A percentile compares a stretch with the other conserved stretches of the same genome.
phyloP scores from a whole-genome alignment of 2,329 filamentous ascomycete genomes.

The Apiospora marii region DNA sequence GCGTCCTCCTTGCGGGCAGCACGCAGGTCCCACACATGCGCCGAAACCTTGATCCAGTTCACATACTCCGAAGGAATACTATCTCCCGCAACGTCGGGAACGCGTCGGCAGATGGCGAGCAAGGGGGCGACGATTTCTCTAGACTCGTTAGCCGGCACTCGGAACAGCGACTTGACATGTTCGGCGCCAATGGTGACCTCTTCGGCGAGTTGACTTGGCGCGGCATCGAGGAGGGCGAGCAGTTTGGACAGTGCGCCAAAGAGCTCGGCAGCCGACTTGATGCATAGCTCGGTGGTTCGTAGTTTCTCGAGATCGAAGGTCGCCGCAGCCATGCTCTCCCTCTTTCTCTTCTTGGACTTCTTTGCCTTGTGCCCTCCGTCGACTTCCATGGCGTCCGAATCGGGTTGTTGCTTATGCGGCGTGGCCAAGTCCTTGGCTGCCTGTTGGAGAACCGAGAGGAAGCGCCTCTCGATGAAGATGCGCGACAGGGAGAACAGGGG shows the following conservation, averaged over 20 bases:
- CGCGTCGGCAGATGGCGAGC: slow-evolving; percentile 53
- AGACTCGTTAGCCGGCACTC: slow-evolving; percentile 55
- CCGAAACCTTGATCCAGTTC: slow-evolving; percentile 56
- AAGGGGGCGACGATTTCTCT: slow-evolving; percentile 55
- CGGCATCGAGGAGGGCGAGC: slow-evolving; percentile 52
- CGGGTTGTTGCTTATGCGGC: slow-evolving; percentile 33
- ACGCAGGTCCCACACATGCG: slow-evolving; percentile 61
- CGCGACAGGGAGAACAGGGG: slow-evolving; percentile 74
- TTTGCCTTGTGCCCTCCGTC: slow-evolving; percentile 40
- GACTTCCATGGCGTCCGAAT: neutral
- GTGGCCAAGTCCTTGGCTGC: slow-evolving; percentile 66
- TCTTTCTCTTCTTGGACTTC: slow-evolving; percentile 50
- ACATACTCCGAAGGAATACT: slow-evolving; percentile 49
- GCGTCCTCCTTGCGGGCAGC: slow-evolving; percentile 57
- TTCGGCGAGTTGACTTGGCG: slow-evolving; percentile 43
- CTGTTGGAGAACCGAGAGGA: slow-evolving; percentile 71
- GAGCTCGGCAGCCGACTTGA: slow-evolving; percentile 56
- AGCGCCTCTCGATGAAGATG: slow-evolving; percentile 74
- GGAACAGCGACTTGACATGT: slow-evolving; percentile 66
- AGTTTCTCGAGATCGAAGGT: slow-evolving; percentile 52
- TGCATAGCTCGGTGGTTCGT: slow-evolving; percentile 48
- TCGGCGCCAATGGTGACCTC: slow-evolving; percentile 62
- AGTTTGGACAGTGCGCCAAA: slow-evolving; percentile 57
- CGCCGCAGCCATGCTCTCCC: slow-evolving; percentile 52
- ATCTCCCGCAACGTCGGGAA: slow-evolving; percentile 42